Conservation (phyloP, 768 basidiomycete genomes). For the Botryobasidium botryosum region DNA sequence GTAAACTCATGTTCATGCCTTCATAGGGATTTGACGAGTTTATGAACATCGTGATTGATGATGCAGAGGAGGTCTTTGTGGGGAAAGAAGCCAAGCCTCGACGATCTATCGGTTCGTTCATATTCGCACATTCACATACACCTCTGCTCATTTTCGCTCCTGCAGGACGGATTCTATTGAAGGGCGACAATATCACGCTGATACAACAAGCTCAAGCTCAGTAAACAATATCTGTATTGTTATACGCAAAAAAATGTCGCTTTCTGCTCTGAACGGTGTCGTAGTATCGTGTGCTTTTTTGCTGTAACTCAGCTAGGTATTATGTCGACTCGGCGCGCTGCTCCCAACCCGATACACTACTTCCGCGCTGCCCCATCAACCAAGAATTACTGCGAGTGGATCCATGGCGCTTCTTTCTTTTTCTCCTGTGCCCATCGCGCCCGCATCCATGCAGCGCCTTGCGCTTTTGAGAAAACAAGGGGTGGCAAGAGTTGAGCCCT, state of each 20-base stretch:
- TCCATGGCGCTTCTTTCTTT: too few relatives aligned
- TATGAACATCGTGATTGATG: conserved; percentile 95
- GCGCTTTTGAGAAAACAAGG: conserved; percentile 42
- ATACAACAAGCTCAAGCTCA: conserved; percentile 48
- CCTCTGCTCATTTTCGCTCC: background rate
- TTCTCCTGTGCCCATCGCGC: conserved; percentile 60
- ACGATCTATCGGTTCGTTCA: conserved; percentile 55
- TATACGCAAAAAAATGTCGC: too few relatives aligned
- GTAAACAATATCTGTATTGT: too few relatives aligned
- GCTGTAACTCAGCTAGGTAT: too few relatives aligned
- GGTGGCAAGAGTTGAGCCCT: conserved; percentile 41
- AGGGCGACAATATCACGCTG: conserved; percentile 97
- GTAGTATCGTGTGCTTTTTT: too few relatives aligned
- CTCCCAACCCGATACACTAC: background rate
- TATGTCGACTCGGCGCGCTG: too few relatives aligned
- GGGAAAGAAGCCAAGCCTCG: conserved; percentile 70
- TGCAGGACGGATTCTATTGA: conserved; percentile 82
- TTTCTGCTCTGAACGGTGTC: too few relatives aligned
- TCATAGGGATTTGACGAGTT: conserved; percentile 97
- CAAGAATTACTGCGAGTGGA: too few relatives aligned
- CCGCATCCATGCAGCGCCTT: conserved; percentile 53
- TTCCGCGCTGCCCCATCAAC: too few relatives aligned
- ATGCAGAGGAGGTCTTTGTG: conserved; percentile 80
- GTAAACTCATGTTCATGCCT: background rate
- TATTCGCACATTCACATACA: background rate